These are phyloP conservation scores for Chlorella sp. DNA, from an alignment of 139 green algal species.

Conservation along the genomic window DNA sequence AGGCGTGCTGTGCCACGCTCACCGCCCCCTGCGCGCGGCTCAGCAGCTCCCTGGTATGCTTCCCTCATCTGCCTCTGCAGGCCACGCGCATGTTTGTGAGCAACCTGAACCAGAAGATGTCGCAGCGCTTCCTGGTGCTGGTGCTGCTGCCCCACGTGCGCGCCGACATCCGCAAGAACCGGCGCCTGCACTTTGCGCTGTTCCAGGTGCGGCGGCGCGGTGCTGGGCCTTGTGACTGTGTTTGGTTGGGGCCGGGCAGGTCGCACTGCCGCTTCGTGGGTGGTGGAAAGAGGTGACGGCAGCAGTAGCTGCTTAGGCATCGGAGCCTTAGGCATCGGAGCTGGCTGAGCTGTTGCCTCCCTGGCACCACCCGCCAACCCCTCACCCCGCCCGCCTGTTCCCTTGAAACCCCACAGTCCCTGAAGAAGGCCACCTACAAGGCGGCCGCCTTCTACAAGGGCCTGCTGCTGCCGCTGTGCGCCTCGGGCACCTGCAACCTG, in stretches of 20 bases:
- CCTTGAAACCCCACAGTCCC: constrained; percentile 36
- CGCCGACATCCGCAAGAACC: constrained; percentile 85
- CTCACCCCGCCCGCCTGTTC: background rate
- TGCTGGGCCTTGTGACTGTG: constrained; percentile 6
- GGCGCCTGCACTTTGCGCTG: constrained; percentile 95
- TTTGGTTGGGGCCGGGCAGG: no score
- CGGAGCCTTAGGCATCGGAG: background rate
- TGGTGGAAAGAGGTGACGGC: no score
- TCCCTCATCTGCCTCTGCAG: background rate
- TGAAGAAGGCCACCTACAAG: constrained; percentile 99
- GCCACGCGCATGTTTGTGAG: constrained; percentile 97
- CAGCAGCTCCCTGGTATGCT: no score
- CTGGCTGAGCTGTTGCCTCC: background rate
- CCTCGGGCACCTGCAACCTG: constrained; percentile 83
- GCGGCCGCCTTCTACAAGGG: constrained; percentile 98
- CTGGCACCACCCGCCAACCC: background rate
- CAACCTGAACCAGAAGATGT: constrained; percentile 87
- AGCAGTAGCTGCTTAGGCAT: no score
- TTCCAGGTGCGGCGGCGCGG: constrained; percentile 93
- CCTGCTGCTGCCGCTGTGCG: constrained; percentile 90
- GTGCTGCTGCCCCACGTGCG: constrained; percentile 94
- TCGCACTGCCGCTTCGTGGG: no score
- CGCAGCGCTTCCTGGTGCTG: constrained; percentile 94
- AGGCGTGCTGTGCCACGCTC: background rate
- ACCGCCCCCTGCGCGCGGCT: no score